phyloP scores from a whole-genome alignment of 2,329 filamentous ascomycete genomes.

The Apiospora sp. region DNA sequence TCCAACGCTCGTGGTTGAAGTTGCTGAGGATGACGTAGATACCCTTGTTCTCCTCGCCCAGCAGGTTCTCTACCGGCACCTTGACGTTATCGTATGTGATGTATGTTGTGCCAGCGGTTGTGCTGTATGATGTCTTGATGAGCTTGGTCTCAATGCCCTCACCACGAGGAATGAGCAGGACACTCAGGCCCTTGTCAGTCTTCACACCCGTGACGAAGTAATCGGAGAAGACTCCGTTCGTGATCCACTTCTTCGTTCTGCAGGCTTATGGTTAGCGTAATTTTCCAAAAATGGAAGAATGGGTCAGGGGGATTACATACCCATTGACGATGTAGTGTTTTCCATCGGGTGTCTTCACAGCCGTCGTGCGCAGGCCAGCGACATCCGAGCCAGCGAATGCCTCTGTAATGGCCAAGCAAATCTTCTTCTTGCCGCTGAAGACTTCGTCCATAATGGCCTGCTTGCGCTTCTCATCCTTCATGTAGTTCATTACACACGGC shows the following conservation, averaged over 20 bases:
- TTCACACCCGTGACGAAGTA: constrained; percentile 85
- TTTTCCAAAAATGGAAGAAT: neutral
- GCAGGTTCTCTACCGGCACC: constrained; percentile 78
- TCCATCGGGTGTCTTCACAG: constrained; percentile 77
- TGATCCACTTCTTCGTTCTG: constrained; percentile 67
- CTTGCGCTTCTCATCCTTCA: constrained; percentile 71
- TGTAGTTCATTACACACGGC: constrained; percentile 82
- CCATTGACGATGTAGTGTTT: constrained; percentile 75
- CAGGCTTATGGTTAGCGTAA: neutral
- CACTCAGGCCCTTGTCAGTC: constrained; percentile 80
- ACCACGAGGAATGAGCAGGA: constrained; percentile 76
- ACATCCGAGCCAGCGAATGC: constrained; percentile 88
- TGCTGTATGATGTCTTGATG: constrained; percentile 84
- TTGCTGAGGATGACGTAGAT: constrained; percentile 86
- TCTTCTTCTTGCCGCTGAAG: constrained; percentile 84
- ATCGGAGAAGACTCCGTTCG: constrained; percentile 80
- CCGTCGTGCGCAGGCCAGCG: constrained; percentile 80
- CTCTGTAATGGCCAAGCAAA: constrained; percentile 87
- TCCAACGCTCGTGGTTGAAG: constrained; percentile 88
- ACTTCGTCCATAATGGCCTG: constrained; percentile 75
- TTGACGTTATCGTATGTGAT: constrained; percentile 88
- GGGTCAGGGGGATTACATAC: constrained; percentile 72
- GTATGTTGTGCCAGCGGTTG: constrained; percentile 79
- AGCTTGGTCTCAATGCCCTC: constrained; percentile 79
- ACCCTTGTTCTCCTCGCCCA: constrained; percentile 86